Percentiles rank a stretch among this genome's conserved stretches.
Evolutionary conservation across 495 filamentous ascomycete genomes (phyloP).

Genomic region (Cercophora newfieldiana): DNA sequence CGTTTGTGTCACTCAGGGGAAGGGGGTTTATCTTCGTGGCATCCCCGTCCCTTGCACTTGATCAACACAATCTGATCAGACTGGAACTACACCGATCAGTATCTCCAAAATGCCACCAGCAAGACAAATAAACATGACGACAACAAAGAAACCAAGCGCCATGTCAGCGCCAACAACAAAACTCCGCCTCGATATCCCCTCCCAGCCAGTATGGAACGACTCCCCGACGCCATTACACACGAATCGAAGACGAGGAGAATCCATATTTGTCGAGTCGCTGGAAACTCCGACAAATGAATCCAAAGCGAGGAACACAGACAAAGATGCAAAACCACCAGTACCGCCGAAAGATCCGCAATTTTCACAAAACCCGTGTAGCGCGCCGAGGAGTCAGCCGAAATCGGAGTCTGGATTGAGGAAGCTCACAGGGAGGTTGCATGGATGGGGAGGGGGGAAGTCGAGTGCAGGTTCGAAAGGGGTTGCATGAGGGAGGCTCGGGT

Average conservation of each 20-base stretch:
- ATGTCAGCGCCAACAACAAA: neutral
- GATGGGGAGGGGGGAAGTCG: neutral
- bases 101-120: neutral
- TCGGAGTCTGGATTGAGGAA: neutral
- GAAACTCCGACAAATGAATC: neutral
- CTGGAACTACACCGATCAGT: neutral
- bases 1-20: too few relatives aligned
- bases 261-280: neutral
- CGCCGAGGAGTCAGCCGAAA: neutral
- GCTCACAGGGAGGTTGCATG: neutral
- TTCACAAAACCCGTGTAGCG: neutral
- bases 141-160: neutral
- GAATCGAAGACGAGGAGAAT: neutral
- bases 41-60: neutral
- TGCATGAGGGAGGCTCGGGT: too few relatives aligned
- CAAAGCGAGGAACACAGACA: neutral
- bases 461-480: too few relatives aligned
- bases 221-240: neutral
- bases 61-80: neutral
- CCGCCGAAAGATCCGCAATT: neutral
- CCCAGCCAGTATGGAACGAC: neutral
- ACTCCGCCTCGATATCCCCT: neutral
- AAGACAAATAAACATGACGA: too few relatives aligned
- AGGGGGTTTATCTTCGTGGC: too few relatives aligned
- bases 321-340: neutral